Base-by-base conservation (phyloP, 257 asterid species). In the Rehmannia glutinosa region DNA sequence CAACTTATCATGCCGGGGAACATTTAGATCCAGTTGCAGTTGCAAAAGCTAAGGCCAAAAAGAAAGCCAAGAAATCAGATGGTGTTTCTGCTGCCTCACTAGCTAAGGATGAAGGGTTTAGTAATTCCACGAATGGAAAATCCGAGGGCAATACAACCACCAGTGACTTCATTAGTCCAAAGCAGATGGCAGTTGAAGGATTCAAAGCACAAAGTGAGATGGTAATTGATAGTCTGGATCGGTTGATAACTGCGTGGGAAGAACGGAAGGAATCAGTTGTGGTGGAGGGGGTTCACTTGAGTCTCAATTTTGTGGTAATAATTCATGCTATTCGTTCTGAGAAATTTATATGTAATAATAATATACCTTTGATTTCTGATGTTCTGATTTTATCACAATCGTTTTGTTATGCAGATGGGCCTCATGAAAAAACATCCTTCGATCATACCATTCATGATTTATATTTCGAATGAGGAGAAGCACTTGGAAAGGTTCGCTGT, bases 381-480 rank as follows among this genome's bases (percentile, higher is more conserved):
- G 20, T 3, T 55, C 46, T 63, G 27, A 71, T 36, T 54, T 74
- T 45, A 35, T 56, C 52, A 25, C 11, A 24, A 68, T 77, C 68
- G 68, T 12, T 2, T 71, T 75, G 52, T 43, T 39, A 38, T 77
- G 87, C 92, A 94, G 99, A 91, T 94, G 99, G 99, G 99, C 47
- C 89, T 94, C 60, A 91, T 94, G 98, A 94, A 91, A 79, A 94
- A 91, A 72, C 99, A 94, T 64, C 99, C 99, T 67, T 94, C 99
- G n/a, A 82, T 91, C 70, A 80, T 91, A 62, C 99, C 99, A 0
- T 94, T 94, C 79, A 94, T 94, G 99, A 78, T 94, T 62, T 91
- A 88, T 78, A 94, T 94, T 64, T 80, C 97, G 36, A 91, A 80
- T 66, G 99, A 94, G 77, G 97, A 87, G 78, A 94, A 94, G 64